These are phyloP conservation scores for Zygosaccharomyces bisporus DNA, from an alignment of 805 yeast species.

Conservation along the genomic window DNA sequence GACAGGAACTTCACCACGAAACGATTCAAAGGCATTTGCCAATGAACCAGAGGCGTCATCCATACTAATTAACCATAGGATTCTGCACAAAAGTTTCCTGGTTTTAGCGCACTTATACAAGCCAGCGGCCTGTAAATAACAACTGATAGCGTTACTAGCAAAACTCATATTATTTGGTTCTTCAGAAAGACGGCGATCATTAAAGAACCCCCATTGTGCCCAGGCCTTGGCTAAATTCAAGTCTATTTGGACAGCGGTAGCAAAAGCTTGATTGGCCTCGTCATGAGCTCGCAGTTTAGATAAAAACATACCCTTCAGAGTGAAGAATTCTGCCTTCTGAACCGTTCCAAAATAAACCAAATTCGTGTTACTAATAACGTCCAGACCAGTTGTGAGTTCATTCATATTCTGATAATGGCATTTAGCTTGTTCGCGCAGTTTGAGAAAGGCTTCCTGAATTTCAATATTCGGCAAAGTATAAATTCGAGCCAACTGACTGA, in stretches of 20 bases:
- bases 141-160: slow-evolving; percentile 92
- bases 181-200: slow-evolving; percentile 82
- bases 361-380: slow-evolving; percentile 94
- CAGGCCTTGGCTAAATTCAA: slow-evolving; percentile 93
- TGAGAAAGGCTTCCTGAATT: slow-evolving; percentile 95
- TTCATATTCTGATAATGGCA: slow-evolving; percentile 91
- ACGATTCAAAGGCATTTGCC: slow-evolving; percentile 83
- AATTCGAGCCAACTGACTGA: slow-evolving; percentile 85
- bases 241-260: slow-evolving; percentile 96
- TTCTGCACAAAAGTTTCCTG: slow-evolving; percentile 79
- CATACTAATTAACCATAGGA: slow-evolving; percentile 87
- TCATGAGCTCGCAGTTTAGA: slow-evolving; percentile 87
- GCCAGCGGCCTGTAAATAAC: slow-evolving; percentile 97
- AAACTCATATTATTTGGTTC: slow-evolving; percentile 73
- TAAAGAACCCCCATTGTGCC: slow-evolving; percentile 99
- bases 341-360: slow-evolving; percentile 94
- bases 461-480: slow-evolving; percentile 96
- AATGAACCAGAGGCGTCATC: slow-evolving; percentile 82
- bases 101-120: slow-evolving; percentile 90
- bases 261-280: slow-evolving; percentile 96
- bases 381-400: slow-evolving; percentile 91
- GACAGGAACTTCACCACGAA: slow-evolving; percentile 94
- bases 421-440: slow-evolving; percentile 93
- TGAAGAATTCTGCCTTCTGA: slow-evolving; percentile 97
- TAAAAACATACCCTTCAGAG: slow-evolving; percentile 95